Percentiles rank a stretch among this genome's conserved stretches.
phyloP scores from a whole-genome alignment of 805 yeast species.

The Saccharomycopsis sp. region DNA sequence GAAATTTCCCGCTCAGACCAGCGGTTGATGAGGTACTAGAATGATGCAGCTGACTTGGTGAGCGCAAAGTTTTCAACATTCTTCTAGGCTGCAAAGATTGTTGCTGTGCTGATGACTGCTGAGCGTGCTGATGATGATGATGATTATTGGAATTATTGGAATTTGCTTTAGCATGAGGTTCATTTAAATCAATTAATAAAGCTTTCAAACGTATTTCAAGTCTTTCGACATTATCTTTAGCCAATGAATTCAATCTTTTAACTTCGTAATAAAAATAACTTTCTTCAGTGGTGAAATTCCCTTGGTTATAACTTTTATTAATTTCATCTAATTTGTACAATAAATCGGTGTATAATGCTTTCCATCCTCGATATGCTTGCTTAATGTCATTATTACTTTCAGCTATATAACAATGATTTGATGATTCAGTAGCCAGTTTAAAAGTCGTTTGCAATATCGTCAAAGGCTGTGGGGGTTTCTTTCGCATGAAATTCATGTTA shows the following conservation, averaged over 20 bases:
- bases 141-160: background rate
- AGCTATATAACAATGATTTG: slow-evolving; percentile 48
- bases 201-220: slow-evolving; percentile 14
- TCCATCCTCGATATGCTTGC: slow-evolving; percentile 68
- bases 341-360: slow-evolving; percentile 55
- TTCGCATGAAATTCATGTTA: slow-evolving; percentile 44
- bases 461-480: slow-evolving; percentile 53
- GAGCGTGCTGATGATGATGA: slow-evolving; percentile 11
- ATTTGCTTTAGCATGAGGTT: background rate
- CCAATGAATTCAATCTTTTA: slow-evolving; percentile 11
- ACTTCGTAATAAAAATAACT: slow-evolving; percentile 13
- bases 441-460: slow-evolving; percentile 54
- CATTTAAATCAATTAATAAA: slow-evolving; percentile 13
- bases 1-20: slow-evolving; percentile 4
- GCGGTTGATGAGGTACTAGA: slow-evolving; percentile 9
- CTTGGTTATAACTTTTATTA: slow-evolving; percentile 32
- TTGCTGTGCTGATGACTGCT: slow-evolving; percentile 21
- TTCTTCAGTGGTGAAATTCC: slow-evolving; percentile 17
- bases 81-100: slow-evolving; percentile 23
- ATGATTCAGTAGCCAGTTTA: slow-evolving; percentile 52
- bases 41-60: slow-evolving; percentile 20
- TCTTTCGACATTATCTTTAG: slow-evolving; percentile 17
- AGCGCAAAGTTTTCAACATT: slow-evolving; percentile 31
- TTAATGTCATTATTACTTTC: slow-evolving; percentile 49
- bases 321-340: slow-evolving; percentile 48